A percentile compares a stretch with the other conserved stretches of the same genome.
Conservation (phyloP, 2,329 filamentous ascomycete species). For the Alternaria metachromatica region DNA sequence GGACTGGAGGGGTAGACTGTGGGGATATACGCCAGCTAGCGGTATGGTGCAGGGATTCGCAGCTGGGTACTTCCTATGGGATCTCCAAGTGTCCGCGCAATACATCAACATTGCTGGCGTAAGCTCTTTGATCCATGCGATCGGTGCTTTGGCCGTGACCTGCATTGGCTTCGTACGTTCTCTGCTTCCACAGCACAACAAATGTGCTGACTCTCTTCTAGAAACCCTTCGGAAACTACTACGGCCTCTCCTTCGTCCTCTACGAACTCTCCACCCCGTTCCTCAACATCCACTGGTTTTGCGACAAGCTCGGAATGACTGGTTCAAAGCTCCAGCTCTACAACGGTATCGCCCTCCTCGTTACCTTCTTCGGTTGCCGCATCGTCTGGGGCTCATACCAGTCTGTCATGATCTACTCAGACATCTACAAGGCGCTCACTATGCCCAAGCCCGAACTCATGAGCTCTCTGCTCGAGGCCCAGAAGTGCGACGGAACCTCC, state of each 20-base stretch:
- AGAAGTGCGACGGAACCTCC: constrained; percentile 57
- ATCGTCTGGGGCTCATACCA: constrained; percentile 79
- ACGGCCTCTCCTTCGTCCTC: constrained; percentile 79
- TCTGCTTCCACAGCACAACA: not conserved
- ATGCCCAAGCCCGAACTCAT: constrained; percentile 21
- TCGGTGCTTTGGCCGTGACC: constrained; percentile 75
- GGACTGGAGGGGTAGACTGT: constrained; percentile 73
- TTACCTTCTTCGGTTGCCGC: constrained; percentile 76
- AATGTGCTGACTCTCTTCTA: constrained; percentile 47
- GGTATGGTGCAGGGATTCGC: constrained; percentile 79
- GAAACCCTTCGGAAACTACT: constrained; percentile 85
- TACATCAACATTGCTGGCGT: constrained; percentile 74
- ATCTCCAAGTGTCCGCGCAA: constrained; percentile 71
- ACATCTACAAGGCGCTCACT: constrained; percentile 63
- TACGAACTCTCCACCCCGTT: constrained; percentile 87
- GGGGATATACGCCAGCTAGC: constrained; percentile 77
- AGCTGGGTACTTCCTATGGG: constrained; percentile 84
- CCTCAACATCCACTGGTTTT: constrained; percentile 89
- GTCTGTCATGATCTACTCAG: constrained; percentile 67
- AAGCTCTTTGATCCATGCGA: constrained; percentile 77
- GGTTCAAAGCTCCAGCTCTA: constrained; percentile 76
- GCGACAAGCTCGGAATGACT: constrained; percentile 81
- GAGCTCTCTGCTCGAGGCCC: constrained; percentile 33
- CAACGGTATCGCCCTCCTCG: constrained; percentile 75
- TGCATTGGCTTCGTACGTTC: constrained; percentile 76